Base-by-base conservation (phyloP, 2,329 filamentous ascomycete genomes). In the Fusarium begoniae region DNA sequence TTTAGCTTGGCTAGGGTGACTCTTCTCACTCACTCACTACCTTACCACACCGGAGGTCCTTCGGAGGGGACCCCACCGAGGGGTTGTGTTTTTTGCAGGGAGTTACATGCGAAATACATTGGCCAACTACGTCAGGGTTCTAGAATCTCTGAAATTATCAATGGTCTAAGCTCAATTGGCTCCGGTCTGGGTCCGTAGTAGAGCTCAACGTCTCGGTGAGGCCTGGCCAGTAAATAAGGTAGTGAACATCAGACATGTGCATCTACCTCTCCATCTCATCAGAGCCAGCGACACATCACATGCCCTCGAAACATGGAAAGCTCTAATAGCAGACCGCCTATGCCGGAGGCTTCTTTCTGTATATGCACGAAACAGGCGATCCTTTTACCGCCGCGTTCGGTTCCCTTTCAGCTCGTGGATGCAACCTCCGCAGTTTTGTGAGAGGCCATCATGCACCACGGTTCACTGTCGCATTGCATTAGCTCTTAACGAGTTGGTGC, bases 61-160 rank as follows among this genome's bases (percentile, higher is more conserved):
- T 80, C 79, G 79, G 79, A 80, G 76, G 70, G 28, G 56, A 69
- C 75, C 76, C 79, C 79, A 80, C 76, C 75, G 66, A 75, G 75
- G 75, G 77, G 75, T 76, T 61, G 58, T 65, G 47, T 48, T 57
- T 74, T 73, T 73, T 56, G 61, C 66, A 48, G 64, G 61, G 51
- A 53, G 56, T 67, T 73, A 68, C 66, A 64, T 69, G 61, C 57
- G 48, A 63, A 66, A 47, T 73, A 73, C 65, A 53, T 64, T 50
- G 48, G 30, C 38, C 63, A 63, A 41, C 72, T 75, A 78, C 77
- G 77, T 79, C 77, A 78, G 70, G 67, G 69, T 69, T 69, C 75
- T 66, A 61, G 66, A 74, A 71, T 73, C 75, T 76, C 62, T 66
- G 69, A 77, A 77, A 79, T 78, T 79, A 64, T 70, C 77, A 78